A percentile compares a stretch with the other conserved stretches of the same genome.
Evolutionary conservation across 106 monocot species (phyloP).

Genomic region (Apostasia shenzhenica): DNA sequence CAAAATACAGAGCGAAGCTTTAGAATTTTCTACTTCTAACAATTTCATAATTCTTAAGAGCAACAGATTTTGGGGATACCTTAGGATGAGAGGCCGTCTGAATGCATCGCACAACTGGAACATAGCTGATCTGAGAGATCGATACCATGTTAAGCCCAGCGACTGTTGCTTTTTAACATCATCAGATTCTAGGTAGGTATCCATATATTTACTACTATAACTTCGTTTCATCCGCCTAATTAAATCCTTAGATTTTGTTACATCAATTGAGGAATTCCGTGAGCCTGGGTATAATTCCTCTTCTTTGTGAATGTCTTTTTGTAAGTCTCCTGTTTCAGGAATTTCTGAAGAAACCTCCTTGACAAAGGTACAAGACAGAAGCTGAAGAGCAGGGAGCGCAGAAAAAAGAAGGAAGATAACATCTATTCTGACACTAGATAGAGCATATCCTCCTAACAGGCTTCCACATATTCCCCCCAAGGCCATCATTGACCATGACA

Average conservation of each 20-base stretch:
- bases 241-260: slow-evolving; percentile 10
- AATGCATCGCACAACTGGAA: slow-evolving; percentile 44
- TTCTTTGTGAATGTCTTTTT: slow-evolving; percentile 6
- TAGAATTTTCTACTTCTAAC: slow-evolving; percentile 3
- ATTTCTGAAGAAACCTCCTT: slow-evolving; percentile 29
- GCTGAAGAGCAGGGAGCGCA: slow-evolving; percentile 49
- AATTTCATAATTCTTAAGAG: neutral
- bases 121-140: slow-evolving; percentile 43
- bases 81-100: slow-evolving; percentile 50
- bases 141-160: slow-evolving; percentile 9
- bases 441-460: slow-evolving; percentile 64
- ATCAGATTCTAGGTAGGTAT: slow-evolving; percentile 7
- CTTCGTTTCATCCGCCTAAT: slow-evolving; percentile 26
- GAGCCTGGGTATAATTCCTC: slow-evolving; percentile 1
- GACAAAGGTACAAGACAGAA: slow-evolving; percentile 53
- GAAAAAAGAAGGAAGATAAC: slow-evolving; percentile 69
- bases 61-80: slow-evolving; percentile 26
- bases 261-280: slow-evolving; percentile 7
- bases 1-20: neutral
- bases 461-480: slow-evolving; percentile 80
- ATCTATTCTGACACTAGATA: slow-evolving; percentile 38
- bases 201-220: slow-evolving; percentile 16
- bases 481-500: slow-evolving; percentile 80
- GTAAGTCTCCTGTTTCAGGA: slow-evolving; percentile 5
- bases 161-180: slow-evolving; percentile 14